Percentiles rank a stretch among this genome's conserved stretches.
Evolutionary conservation across 1,284 basidiomycete genomes (phyloP).

Genomic region (Cutaneotrichosporon cavernicola): DNA sequence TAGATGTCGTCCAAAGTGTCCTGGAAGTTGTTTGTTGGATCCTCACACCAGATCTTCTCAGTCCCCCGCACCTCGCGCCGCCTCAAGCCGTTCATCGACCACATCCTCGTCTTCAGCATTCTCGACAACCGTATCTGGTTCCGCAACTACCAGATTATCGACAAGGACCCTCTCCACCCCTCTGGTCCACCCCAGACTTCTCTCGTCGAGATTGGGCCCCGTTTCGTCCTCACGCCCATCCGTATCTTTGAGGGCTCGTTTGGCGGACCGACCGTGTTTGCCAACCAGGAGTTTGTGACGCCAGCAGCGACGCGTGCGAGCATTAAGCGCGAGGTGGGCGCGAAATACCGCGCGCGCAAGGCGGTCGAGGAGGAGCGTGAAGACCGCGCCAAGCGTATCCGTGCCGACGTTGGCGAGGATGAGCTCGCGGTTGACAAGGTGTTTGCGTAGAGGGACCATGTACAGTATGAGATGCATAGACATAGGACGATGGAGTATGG

Average conservation of each 20-base stretch:
- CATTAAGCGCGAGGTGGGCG: slow-evolving; percentile 69
- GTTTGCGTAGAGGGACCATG: slow-evolving; percentile 62
- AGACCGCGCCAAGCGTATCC: slow-evolving; percentile 66
- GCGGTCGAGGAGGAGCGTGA: slow-evolving; percentile 68
- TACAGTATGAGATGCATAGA: slow-evolving; percentile 5
- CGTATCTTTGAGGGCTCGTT: slow-evolving; percentile 98
- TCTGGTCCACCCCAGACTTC: slow-evolving; percentile 59
- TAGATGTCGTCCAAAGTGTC: background rate
- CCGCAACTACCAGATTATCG: slow-evolving; percentile 77
- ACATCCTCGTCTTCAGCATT: slow-evolving; percentile 92
- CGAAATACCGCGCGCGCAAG: slow-evolving; percentile 77
- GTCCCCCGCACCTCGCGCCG: slow-evolving; percentile 85
- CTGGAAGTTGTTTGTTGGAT: background rate
- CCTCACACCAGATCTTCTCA: slow-evolving; percentile 74
- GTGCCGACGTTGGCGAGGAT: slow-evolving; percentile 66
- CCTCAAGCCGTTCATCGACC: slow-evolving; percentile 97
- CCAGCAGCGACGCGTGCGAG: slow-evolving; percentile 78
- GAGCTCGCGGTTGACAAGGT: slow-evolving; percentile 81
- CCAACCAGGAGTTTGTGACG: slow-evolving; percentile 92
- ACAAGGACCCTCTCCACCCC: slow-evolving; percentile 62
- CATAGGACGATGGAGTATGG: background rate
- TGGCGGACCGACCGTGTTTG: slow-evolving; percentile 90
- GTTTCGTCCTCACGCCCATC: slow-evolving; percentile 96
- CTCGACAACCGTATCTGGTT: slow-evolving; percentile 99
- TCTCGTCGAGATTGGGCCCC: slow-evolving; percentile 91